phyloP scores from a whole-genome alignment of 2,329 filamentous ascomycete genomes.

The Tolypocladium cylindrosporum region DNA sequence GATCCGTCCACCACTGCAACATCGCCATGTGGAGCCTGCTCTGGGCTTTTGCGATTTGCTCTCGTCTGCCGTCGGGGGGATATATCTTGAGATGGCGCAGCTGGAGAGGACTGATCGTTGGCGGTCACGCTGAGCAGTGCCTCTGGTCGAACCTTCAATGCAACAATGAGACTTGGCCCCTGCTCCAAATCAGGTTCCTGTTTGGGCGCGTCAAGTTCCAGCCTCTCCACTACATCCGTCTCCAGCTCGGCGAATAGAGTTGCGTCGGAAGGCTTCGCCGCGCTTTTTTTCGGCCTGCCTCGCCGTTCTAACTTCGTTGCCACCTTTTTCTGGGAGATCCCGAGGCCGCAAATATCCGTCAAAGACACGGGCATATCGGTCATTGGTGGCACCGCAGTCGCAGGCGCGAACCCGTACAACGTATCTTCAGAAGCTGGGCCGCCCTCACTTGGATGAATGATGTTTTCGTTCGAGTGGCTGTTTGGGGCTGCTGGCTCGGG shows the following conservation, averaged over 20 bases:
- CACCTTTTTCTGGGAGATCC: neutral
- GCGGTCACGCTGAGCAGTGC: neutral
- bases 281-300: neutral
- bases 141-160: neutral
- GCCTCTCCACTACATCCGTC: neutral
- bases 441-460: neutral
- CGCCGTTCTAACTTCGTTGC: neutral
- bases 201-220: neutral
- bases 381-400: neutral
- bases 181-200: neutral
- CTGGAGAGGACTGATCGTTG: neutral
- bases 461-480: neutral
- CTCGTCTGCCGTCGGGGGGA: neutral
- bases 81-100: neutral
- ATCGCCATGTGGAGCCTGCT: neutral
- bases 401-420: neutral
- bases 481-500: neutral
- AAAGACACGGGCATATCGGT: neutral
- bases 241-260: neutral
- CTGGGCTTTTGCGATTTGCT: no score
- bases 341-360: neutral
- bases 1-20: neutral
- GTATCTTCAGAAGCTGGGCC: neutral
- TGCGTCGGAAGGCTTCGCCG: neutral
- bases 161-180: neutral